phyloP scores from a whole-genome alignment of 306 rosid genomes.

The Quercus variabilis region DNA sequence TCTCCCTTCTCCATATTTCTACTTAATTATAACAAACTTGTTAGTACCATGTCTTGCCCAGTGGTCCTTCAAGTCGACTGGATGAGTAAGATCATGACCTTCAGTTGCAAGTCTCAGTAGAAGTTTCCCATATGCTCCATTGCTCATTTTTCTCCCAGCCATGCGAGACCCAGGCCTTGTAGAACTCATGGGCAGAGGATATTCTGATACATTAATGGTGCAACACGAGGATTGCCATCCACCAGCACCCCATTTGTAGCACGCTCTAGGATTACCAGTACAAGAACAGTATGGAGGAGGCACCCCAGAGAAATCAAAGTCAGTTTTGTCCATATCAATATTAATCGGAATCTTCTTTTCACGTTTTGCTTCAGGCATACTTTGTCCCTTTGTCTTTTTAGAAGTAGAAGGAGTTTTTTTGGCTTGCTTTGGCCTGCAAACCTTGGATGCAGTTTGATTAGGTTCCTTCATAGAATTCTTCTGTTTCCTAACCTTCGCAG shows the following conservation, averaged over 20 bases:
- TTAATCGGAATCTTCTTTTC: conserved; percentile 16
- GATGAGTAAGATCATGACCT: conserved; percentile 19
- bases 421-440: conserved; percentile 8
- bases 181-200: conserved; percentile 24
- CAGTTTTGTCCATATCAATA: not conserved
- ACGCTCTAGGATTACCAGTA: conserved; percentile 12
- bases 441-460: not conserved
- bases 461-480: not conserved
- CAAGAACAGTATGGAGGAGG: conserved; percentile 22
- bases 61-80: conserved; percentile 23
- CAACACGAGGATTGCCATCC: conserved; percentile 28
- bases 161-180: conserved; percentile 16
- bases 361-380: conserved; percentile 11
- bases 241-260: conserved; percentile 26
- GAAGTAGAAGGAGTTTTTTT: not conserved
- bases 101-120: conserved; percentile 15
- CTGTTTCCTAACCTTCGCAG: not conserved
- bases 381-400: conserved; percentile 7
- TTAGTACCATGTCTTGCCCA: conserved; percentile 28
- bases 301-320: conserved; percentile 18
- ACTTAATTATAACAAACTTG: conserved; percentile 20
- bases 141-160: conserved; percentile 24
- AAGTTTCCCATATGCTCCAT: conserved; percentile 22
- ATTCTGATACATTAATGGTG: conserved; percentile 8
- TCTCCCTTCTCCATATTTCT: not conserved